Conservation (phyloP, 2,329 filamentous ascomycete genomes). For the Aspergillus calidoustus region DNA sequence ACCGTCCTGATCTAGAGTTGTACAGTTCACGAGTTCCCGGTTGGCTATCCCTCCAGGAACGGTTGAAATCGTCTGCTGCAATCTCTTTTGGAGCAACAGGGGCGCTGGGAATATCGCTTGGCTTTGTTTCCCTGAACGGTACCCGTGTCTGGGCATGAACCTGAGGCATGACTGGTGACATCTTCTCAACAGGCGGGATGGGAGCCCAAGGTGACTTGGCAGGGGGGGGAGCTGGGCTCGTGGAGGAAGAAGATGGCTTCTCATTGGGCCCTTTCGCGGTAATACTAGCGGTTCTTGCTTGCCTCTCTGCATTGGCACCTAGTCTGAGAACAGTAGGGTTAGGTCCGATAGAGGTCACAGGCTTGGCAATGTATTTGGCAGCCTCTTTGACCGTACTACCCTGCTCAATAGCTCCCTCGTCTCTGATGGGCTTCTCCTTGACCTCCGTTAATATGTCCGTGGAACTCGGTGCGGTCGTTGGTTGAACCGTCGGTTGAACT, state of each 20-base stretch:
- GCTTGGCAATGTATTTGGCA: slow-evolving; percentile 38
- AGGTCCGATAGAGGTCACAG: slow-evolving; percentile 52
- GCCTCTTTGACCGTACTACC: slow-evolving; percentile 31
- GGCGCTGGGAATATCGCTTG: slow-evolving; percentile 57
- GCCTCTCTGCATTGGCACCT: slow-evolving; percentile 52
- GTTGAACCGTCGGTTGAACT: slow-evolving; percentile 15
- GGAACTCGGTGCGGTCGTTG: slow-evolving; percentile 21
- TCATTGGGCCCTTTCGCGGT: slow-evolving; percentile 57
- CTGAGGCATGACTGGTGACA: slow-evolving; percentile 68
- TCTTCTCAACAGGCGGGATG: slow-evolving; percentile 81
- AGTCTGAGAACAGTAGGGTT: slow-evolving; percentile 56
- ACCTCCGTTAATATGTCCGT: slow-evolving; percentile 24
- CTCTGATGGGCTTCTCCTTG: slow-evolving; percentile 27
- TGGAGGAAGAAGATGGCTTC: slow-evolving; percentile 55
- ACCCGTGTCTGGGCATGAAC: slow-evolving; percentile 52
- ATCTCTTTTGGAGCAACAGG: slow-evolving; percentile 74
- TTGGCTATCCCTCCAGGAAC: slow-evolving; percentile 77
- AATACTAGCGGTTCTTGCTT: slow-evolving; percentile 49
- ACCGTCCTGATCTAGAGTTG: slow-evolving; percentile 93
- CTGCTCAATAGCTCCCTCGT: slow-evolving; percentile 21
- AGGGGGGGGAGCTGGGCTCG: slow-evolving; percentile 61
- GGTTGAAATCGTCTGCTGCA: slow-evolving; percentile 89
- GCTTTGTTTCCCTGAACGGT: slow-evolving; percentile 60
- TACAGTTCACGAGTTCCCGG: slow-evolving; percentile 75
- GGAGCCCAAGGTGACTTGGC: slow-evolving; percentile 91